Base-by-base conservation (phyloP, 225 moss, liverwort and hornwort genomes). In the Marchantia polymorpha region DNA sequence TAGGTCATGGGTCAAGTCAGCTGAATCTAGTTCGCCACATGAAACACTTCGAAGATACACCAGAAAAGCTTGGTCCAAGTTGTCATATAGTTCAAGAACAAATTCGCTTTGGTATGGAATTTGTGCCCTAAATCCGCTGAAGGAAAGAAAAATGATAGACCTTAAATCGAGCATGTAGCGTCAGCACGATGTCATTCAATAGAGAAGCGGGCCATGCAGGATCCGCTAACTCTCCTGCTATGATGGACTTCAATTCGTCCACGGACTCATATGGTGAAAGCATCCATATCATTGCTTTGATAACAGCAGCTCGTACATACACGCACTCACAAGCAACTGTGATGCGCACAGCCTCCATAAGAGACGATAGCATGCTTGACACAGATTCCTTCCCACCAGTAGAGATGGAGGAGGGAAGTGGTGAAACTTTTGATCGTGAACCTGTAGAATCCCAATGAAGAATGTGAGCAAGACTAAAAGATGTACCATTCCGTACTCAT, bases 271-370 rank as follows among this genome's bases (percentile, higher is more conserved):
- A 93, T n/a, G 92, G 99, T 79, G 88, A 90, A 81, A 95, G 99
- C 92, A 99, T 93, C 99, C 99, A 99, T 77, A 99, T 95, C 90
- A 99, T 85, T 68, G 93, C 89, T 78, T 99, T 99, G 73, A 99
- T 95, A 64, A 92, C 99, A 77, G 95, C 99, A 84, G 95, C 99
- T 84, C 99, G 95, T 63, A 99, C 93, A 79, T 99, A 99, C 11
- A 94, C 99, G 83, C 95, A 95, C 80, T 99, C 99, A 85, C 99
- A 99, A 49, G 99, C 95, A 61, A 95, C 95, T 52, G 93, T 99
- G 59, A 91, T 99, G 76, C 99, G 91, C 61, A 99, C 95, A 48
- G 90, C 99, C 83, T 99, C 99, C 85, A 94, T 89, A 67, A 99
- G 91, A 51, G 88, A 90, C 80, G 90, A 89, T 58, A 99, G 87